Conservation (phyloP, 768 basidiomycete species). For the Pleurotus tuoliensis region DNA sequence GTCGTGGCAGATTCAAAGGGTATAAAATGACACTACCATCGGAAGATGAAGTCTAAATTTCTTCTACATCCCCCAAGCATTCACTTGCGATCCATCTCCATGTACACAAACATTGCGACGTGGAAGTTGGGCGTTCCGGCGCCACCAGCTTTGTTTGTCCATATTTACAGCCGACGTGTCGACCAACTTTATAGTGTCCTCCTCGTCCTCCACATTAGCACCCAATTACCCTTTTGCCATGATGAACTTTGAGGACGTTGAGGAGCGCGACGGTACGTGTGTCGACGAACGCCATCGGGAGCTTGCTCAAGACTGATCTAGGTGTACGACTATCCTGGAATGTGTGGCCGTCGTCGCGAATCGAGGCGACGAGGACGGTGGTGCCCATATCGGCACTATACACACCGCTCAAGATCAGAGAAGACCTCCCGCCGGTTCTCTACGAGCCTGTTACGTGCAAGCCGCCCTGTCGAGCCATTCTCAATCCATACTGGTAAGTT, state of each 20-base stretch:
- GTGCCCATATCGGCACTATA: slow-evolving; percentile 98
- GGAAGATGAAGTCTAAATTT: no score
- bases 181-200: no score
- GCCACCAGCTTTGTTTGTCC: background rate
- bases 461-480: slow-evolving; percentile 92
- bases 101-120: no score
- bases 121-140: background rate
- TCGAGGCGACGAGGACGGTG: slow-evolving; percentile 96
- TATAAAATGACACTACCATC: no score
- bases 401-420: slow-evolving; percentile 89
- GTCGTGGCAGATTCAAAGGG: no score
- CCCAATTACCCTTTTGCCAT: slow-evolving; percentile 27
- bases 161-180: slow-evolving; percentile 23
- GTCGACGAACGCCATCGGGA: background rate
- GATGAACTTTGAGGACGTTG: slow-evolving; percentile 94
- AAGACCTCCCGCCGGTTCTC: slow-evolving; percentile 91
- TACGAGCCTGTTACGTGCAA: slow-evolving; percentile 99
- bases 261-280: slow-evolving; percentile 87
- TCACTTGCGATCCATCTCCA: no score
- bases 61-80: no score
- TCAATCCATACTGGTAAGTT: slow-evolving; percentile 93
- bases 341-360: slow-evolving; percentile 96
- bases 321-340: slow-evolving; percentile 98
- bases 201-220: no score
- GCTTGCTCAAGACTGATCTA: slow-evolving; percentile 24